Conservation (phyloP, 164 flowering plant species). For the Chimonanthus salicifolius region DNA sequence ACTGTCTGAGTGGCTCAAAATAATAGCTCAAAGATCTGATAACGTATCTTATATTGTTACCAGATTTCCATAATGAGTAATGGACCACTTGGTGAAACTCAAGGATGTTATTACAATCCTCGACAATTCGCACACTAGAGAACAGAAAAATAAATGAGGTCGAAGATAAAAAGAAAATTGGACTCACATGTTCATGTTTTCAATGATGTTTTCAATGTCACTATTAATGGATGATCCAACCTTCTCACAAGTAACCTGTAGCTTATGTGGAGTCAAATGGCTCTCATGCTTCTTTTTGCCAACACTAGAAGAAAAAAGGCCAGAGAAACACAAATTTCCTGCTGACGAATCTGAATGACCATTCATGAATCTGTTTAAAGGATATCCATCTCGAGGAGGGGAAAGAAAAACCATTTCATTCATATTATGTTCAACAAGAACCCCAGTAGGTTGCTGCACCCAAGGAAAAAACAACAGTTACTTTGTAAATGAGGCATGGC, state of each 20-base stretch:
- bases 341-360: conserved; percentile 26
- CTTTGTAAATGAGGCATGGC: too few relatives aligned
- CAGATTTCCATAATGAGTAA: too few relatives aligned
- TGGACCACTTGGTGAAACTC: too few relatives aligned
- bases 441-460: conserved; percentile 29
- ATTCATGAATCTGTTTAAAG: conserved; percentile 25
- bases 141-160: too few relatives aligned
- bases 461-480: neutral
- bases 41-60: too few relatives aligned
- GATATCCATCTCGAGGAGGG: conserved; percentile 43
- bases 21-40: too few relatives aligned
- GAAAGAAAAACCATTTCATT: conserved; percentile 46
- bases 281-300: conserved; percentile 29
- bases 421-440: conserved; percentile 49
- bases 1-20: too few relatives aligned
- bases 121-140: too few relatives aligned
- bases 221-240: conserved; percentile 18
- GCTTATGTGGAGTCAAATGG: conserved; percentile 20
- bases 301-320: conserved; percentile 32
- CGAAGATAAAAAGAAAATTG: too few relatives aligned
- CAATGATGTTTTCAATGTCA: conserved; percentile 34
- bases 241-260: conserved; percentile 28
- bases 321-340: conserved; percentile 21
- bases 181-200: conserved; percentile 53
- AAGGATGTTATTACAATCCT: too few relatives aligned